phyloP scores from a whole-genome alignment of 177 flowering plant genomes.

The Vitis hybrid region DNA sequence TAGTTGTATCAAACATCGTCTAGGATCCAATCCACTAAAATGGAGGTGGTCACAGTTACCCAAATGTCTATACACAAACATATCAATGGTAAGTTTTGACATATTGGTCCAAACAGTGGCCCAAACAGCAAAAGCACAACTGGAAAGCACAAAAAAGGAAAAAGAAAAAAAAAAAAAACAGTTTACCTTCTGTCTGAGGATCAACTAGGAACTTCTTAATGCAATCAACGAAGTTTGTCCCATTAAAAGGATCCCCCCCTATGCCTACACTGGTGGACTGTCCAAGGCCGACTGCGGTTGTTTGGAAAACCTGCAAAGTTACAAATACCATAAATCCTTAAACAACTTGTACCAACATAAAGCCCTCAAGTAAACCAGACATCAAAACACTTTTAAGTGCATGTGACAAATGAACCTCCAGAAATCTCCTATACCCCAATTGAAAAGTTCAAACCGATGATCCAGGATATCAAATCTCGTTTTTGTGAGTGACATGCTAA shows the following conservation, averaged over 20 bases:
- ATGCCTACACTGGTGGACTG: conserved; percentile 97
- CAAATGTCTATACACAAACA: too few relatives aligned
- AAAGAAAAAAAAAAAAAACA: background rate
- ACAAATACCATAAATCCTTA: background rate
- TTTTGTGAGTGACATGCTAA: too few relatives aligned
- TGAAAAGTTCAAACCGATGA: too few relatives aligned
- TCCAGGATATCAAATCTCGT: too few relatives aligned
- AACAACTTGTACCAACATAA: background rate
- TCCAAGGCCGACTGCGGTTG: conserved; percentile 96
- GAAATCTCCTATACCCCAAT: background rate
- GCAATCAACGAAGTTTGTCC: conserved; percentile 98
- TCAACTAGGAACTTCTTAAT: conserved; percentile 74
- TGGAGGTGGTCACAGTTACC: too few relatives aligned
- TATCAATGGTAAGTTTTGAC: too few relatives aligned
- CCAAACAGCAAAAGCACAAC: background rate
- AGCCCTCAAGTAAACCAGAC: background rate
- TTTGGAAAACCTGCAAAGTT: conserved; percentile 82
- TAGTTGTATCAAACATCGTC: too few relatives aligned
- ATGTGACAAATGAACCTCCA: background rate
- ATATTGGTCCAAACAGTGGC: too few relatives aligned
- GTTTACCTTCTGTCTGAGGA: conserved; percentile 96
- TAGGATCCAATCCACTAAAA: too few relatives aligned
- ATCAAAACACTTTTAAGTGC: background rate
- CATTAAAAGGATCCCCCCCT: conserved; percentile 99
- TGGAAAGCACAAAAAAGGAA: background rate